Evolutionary conservation across 257 asterid species (phyloP).

Genomic region (Solanum tacnaense): DNA sequence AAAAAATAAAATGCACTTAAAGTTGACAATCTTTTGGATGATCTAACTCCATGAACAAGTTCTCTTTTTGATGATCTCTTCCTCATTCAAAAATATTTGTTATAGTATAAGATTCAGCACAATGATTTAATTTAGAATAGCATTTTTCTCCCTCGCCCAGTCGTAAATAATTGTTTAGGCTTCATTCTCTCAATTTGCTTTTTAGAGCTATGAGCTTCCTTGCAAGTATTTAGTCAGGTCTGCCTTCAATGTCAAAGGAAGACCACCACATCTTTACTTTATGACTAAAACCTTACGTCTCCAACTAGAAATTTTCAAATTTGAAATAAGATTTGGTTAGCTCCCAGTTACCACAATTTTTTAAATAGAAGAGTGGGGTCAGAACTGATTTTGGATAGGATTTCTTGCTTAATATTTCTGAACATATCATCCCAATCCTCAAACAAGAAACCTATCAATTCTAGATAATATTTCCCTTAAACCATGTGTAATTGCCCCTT

Average conservation of each 20-base stretch:
- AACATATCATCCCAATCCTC: background rate
- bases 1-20: background rate
- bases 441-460: background rate
- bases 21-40: background rate
- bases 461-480: background rate
- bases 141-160: background rate
- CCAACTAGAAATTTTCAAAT: background rate
- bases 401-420: background rate
- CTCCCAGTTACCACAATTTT: background rate
- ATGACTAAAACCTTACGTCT: background rate
- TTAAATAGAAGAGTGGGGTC: background rate
- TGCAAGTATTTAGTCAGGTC: background rate
- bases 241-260: background rate
- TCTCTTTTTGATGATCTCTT: background rate
- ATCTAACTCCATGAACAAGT: background rate
- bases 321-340: background rate
- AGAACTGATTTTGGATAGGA: background rate
- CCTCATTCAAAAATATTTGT: background rate
- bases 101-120: background rate
- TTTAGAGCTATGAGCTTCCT: background rate
- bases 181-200: background rate
- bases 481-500: background rate
- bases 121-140: background rate
- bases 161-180: background rate
- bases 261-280: background rate